Evolutionary conservation across 2,329 filamentous ascomycete genomes (phyloP).

Genomic region (Penicillium decumbens): DNA sequence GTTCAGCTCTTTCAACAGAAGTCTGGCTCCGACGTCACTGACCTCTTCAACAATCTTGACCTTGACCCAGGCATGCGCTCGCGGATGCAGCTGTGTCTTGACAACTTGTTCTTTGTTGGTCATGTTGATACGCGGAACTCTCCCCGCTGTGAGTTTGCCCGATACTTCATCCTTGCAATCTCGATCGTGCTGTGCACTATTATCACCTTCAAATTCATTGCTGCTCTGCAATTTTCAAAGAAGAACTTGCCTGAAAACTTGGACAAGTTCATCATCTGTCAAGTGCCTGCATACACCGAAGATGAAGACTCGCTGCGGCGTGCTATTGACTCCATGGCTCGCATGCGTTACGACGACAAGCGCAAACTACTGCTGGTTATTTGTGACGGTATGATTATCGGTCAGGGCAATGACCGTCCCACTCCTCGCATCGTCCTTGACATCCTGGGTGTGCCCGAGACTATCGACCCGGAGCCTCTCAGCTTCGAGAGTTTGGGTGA

Average conservation of each 20-base stretch:
- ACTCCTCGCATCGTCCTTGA: conserved; percentile 97
- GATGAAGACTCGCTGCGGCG: conserved; percentile 95
- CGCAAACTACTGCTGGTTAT: conserved; percentile 94
- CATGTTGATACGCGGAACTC: conserved; percentile 90
- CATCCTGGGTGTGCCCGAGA: conserved; percentile 90
- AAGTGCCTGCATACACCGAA: conserved; percentile 96
- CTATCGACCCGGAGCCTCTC: conserved; percentile 87
- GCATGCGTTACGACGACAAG: conserved; percentile 95
- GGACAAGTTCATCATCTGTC: conserved; percentile 97
- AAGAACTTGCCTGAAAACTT: conserved; percentile 93
- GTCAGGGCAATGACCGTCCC: conserved; percentile 89
- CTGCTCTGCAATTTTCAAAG: conserved; percentile 85
- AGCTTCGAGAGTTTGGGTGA: conserved; percentile 96
- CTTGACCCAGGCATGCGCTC: conserved; percentile 55
- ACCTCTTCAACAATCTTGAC: conserved; percentile 70
- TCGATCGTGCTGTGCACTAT: conserved; percentile 74
- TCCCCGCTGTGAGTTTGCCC: conserved; percentile 74
- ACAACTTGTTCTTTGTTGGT: conserved; percentile 93
- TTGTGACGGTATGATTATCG: conserved; percentile 95
- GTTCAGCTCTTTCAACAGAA: conserved; percentile 70
- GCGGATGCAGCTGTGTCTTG: conserved; percentile 75
- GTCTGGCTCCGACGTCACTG: conserved; percentile 73
- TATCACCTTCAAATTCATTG: conserved; percentile 94
- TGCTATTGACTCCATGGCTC: conserved; percentile 91
- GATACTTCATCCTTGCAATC: conserved; percentile 82